These are phyloP conservation scores for Neoascochyta sp. DNA, from an alignment of 2,329 filamentous ascomycete species.

Conservation along the genomic window DNA sequence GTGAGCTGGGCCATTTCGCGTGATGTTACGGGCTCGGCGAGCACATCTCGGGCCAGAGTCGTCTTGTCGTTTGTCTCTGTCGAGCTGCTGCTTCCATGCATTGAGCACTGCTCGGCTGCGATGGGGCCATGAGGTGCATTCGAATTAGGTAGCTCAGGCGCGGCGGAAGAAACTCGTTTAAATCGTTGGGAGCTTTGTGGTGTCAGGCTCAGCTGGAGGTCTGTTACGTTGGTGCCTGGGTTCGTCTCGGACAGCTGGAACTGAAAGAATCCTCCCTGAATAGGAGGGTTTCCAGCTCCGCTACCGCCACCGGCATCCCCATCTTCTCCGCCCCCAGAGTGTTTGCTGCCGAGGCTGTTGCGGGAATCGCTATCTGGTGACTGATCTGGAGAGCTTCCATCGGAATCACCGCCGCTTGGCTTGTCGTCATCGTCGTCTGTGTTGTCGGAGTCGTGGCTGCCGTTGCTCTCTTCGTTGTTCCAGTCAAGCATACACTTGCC, in stretches of 20 bases:
- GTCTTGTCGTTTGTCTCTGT: slow-evolving; percentile 21
- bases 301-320: slow-evolving; percentile 13
- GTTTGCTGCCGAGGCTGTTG: slow-evolving; percentile 14
- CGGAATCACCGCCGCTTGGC: slow-evolving; percentile 25
- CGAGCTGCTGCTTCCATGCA: slow-evolving; percentile 10
- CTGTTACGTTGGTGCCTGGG: background rate
- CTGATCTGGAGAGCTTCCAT: slow-evolving; percentile 19
- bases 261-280: slow-evolving; percentile 27
- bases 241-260: slow-evolving; percentile 25
- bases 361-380: slow-evolving; percentile 19
- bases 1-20: no score
- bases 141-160: no score
- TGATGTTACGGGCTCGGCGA: slow-evolving; percentile 28
- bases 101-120: slow-evolving; percentile 3
- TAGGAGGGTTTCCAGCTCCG: slow-evolving; percentile 8
- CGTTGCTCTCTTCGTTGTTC: slow-evolving; percentile 29
- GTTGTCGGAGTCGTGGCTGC: slow-evolving; percentile 20
- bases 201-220: no score
- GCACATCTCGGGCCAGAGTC: slow-evolving; percentile 34
- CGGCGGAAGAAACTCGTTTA: no score
- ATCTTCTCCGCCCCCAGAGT: slow-evolving; percentile 13
- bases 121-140: slow-evolving; percentile 2
- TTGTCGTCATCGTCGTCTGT: slow-evolving; percentile 25
- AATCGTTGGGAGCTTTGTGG: slow-evolving; percentile 3
- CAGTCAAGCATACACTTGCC: slow-evolving; percentile 40